phyloP scores from a whole-genome alignment of 192 early-diverging fungal species.

The Backusella parvicylindrica region DNA sequence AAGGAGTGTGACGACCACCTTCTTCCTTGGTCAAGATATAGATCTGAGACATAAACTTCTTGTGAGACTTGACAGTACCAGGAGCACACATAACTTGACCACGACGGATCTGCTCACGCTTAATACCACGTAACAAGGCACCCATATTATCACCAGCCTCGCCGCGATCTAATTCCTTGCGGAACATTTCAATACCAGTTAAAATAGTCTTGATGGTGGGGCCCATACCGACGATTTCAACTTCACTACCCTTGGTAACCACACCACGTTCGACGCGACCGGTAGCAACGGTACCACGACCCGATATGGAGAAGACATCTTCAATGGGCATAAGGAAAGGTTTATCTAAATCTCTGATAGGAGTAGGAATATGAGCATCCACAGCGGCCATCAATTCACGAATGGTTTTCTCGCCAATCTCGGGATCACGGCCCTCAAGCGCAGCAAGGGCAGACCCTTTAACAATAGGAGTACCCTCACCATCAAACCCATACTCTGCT shows the following conservation, averaged over 20 bases:
- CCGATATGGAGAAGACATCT: slow-evolving; percentile 97
- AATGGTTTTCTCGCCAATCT: slow-evolving; percentile 88
- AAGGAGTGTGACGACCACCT: slow-evolving; percentile 96
- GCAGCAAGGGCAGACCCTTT: slow-evolving; percentile 93
- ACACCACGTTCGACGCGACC: slow-evolving; percentile 93
- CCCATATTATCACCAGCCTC: slow-evolving; percentile 99
- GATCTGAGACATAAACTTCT: slow-evolving; percentile 86
- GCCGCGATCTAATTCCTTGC: slow-evolving; percentile 95
- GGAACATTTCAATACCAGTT: slow-evolving; percentile 98
- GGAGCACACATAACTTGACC: slow-evolving; percentile 92
- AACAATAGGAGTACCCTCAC: slow-evolving; percentile 87
- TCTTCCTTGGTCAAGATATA: slow-evolving; percentile 97
- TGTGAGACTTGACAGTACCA: slow-evolving; percentile 92
- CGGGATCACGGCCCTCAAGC: slow-evolving; percentile 83
- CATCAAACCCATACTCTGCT: slow-evolving; percentile 85
- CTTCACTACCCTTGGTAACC: slow-evolving; percentile 88
- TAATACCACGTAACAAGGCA: slow-evolving; percentile 90
- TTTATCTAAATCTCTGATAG: slow-evolving; percentile 91
- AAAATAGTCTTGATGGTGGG: slow-evolving; percentile 85
- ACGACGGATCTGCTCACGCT: slow-evolving; percentile 92
- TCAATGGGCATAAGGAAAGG: slow-evolving; percentile 99
- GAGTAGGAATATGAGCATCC: slow-evolving; percentile 88
- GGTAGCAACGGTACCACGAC: slow-evolving; percentile 93
- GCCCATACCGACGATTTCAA: slow-evolving; percentile 96
- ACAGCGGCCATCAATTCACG: slow-evolving; percentile 89